These are phyloP conservation scores for Neopestalotiopsis rosae DNA, from an alignment of 2,329 filamentous ascomycete species.

Conservation along the genomic window DNA sequence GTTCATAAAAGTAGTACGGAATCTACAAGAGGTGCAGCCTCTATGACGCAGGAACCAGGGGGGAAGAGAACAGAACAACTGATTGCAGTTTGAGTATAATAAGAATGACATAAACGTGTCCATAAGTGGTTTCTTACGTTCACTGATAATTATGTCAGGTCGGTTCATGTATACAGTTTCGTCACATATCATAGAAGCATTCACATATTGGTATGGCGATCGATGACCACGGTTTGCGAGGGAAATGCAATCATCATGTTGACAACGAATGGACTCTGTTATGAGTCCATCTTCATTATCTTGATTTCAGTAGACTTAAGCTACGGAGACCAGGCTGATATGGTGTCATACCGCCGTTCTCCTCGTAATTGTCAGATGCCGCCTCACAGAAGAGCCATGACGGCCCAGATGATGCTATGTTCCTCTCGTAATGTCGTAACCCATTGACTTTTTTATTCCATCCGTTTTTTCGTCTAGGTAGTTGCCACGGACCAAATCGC, in stretches of 20 bases:
- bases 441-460: slow-evolving; percentile 1
- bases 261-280: slow-evolving; percentile 23
- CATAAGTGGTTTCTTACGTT: neutral
- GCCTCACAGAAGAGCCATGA: slow-evolving; percentile 53
- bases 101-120: no score
- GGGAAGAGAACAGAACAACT: no score
- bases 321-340: slow-evolving; percentile 24
- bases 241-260: slow-evolving; percentile 19
- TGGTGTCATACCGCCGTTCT: slow-evolving; percentile 61
- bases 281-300: slow-evolving; percentile 24
- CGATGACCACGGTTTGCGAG: slow-evolving; percentile 3
- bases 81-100: no score
- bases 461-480: slow-evolving; percentile 33
- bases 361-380: slow-evolving; percentile 71
- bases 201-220: neutral
- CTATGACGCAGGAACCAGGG: no score
- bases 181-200: neutral
- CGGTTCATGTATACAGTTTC: neutral
- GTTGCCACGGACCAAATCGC: slow-evolving; percentile 28
- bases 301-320: slow-evolving; percentile 23
- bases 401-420: slow-evolving; percentile 50
- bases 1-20: no score
- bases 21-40: no score
- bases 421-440: slow-evolving; percentile 19
- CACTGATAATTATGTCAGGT: neutral